A percentile compares a stretch with the other conserved stretches of the same genome.
Conservation (phyloP, 139 green algal genomes). For the Chlorella vulgaris region DNA sequence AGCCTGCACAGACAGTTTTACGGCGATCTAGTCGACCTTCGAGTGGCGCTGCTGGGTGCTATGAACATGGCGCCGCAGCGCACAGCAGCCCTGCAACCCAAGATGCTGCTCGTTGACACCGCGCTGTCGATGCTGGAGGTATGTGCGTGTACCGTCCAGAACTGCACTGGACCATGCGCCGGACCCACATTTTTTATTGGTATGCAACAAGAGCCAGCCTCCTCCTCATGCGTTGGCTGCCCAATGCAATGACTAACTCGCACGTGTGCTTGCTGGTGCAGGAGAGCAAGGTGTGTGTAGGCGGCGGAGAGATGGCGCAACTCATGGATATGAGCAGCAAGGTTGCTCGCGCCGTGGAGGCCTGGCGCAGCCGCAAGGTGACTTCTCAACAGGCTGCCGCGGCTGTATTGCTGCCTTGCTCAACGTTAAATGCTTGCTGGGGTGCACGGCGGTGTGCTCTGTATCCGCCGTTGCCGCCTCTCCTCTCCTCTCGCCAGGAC, state of each 20-base stretch:
- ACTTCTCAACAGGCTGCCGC: no score
- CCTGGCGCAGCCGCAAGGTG: constrained; percentile 14
- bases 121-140: constrained; percentile 21
- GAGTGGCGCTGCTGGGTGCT: not conserved
- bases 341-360: constrained; percentile 22
- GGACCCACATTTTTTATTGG: not conserved
- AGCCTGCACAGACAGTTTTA: constrained; percentile 26
- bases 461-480: no score
- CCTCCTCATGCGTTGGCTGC: not conserved
- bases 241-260: not conserved
- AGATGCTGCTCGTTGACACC: constrained; percentile 15
- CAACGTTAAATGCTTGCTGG: no score
- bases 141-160: not conserved
- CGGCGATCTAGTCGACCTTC: constrained; percentile 22
- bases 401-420: no score
- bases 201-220: not conserved
- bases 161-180: not conserved
- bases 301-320: constrained; percentile 5
- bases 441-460: no score
- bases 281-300: constrained; percentile 5
- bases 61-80: constrained; percentile 11
- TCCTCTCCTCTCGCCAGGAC: no score
- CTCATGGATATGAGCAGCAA: constrained; percentile 32
- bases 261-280: not conserved
- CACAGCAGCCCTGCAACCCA: not conserved